Evolutionary conservation across 257 asterid genomes (phyloP), one percentile per base, ranked within the genome.

Genomic region (Gentiana dahurica): DNA sequence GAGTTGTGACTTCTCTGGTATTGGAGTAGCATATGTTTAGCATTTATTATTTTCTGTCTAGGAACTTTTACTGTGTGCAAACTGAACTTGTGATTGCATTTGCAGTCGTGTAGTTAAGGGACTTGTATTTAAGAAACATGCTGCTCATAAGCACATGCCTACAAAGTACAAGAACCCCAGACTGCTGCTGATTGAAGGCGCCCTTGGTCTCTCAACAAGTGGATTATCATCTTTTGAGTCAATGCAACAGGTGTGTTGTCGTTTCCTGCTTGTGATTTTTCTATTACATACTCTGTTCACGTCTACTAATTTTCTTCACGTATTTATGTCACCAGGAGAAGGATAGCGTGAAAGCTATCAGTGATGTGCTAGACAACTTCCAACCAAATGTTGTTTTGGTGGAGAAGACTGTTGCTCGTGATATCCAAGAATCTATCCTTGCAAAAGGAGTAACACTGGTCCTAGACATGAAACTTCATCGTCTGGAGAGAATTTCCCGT

Each of bases 121-220:
- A 45, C 55, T 87, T 59, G 96, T 91, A 69, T 91, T 91, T 79
- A 87, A 87, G 61, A 91, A 85, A 75, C 92, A 85, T 65, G 95
- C 94, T 64, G 87, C 96, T 37, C 96, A 84, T 82, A 91, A 91
- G 66, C 98, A 78, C 72, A 91, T 91, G 98, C 89, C 89, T 12
- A 76, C 88, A 33, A 73, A 78, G 81, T 84, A 76, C 75, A 77
- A 75, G 72, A 82, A 75, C 63, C 94, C 96, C 24, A 81, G 89
- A 69, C 66, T 91, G 71, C 68, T 91, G 68, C 60, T 91, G 81
- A 81, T 91, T 71, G 72, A 73, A 67, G 98, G 96, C 35, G 72
- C 87, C 24, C 90, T 91, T 43, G 98, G 84, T 65, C 86, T 80
- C 60, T 81, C 98, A 62, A 71, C 96, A 37, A 75, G 78, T 72